These are phyloP conservation scores for Oryza meridionalis DNA, from an alignment of 176 grass and related monocot genomes.

Conservation along the genomic window DNA sequence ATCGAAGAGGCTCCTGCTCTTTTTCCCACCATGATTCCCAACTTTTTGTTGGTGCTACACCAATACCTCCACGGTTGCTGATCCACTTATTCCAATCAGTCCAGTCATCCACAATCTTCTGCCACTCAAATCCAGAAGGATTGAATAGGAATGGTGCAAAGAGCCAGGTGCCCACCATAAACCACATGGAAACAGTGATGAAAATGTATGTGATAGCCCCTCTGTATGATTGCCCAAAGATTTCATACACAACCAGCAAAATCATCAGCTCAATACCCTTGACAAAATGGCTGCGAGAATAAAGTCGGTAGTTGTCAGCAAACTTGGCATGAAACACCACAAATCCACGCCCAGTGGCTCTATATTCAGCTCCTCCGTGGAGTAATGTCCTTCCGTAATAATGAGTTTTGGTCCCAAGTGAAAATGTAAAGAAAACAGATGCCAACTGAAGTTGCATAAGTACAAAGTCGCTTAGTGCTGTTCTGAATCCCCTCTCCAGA, in stretches of 20 bases:
- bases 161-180: constrained; percentile 97
- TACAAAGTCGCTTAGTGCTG: constrained; percentile 91
- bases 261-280: constrained; percentile 98
- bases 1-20: constrained; percentile 84
- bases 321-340: constrained; percentile 99
- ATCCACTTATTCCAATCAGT: constrained; percentile 99
- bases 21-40: constrained; percentile 99
- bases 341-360: constrained; percentile 95
- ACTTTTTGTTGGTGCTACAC: constrained; percentile 79
- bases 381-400: constrained; percentile 94
- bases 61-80: constrained; percentile 89
- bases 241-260: constrained; percentile 88
- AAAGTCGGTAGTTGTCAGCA: constrained; percentile 86
- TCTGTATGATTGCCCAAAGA: constrained; percentile 86
- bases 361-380: constrained; percentile 96
- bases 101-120: constrained; percentile 99
- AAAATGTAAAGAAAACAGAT: constrained; percentile 99
- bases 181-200: constrained; percentile 98
- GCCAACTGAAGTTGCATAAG: constrained; percentile 98
- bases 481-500: constrained; percentile 94
- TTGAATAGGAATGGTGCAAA: constrained; percentile 97
- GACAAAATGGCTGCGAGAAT: constrained; percentile 98
- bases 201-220: constrained; percentile 86
- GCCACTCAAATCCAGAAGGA: constrained; percentile 97
- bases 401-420: constrained; percentile 96